Evolutionary conservation across 2,329 filamentous ascomycete species (phyloP).

Genomic region (Davidsoniella australis): DNA sequence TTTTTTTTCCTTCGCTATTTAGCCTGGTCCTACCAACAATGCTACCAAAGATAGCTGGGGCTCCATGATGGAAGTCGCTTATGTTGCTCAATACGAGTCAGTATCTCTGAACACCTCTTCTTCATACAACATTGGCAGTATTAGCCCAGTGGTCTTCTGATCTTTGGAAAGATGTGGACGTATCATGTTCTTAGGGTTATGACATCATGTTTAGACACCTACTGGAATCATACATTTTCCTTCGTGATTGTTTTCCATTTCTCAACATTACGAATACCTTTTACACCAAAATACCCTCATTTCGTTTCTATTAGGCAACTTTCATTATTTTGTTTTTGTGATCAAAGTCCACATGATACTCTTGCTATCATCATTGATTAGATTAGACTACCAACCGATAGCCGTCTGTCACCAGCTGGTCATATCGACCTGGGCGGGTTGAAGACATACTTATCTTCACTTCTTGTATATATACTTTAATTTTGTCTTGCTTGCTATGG

Average conservation of each 20-base stretch:
- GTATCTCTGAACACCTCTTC: too few species aligned
- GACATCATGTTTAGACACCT: too few species aligned
- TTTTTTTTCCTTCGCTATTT: neutral
- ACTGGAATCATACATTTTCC: neutral
- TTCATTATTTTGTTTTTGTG: neutral
- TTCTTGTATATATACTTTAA: neutral
- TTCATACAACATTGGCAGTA: too few species aligned
- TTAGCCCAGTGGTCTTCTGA: too few species aligned
- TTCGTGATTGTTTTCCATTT: neutral
- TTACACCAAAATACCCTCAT: slow-evolving; percentile 6
- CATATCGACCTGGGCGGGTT: too few species aligned
- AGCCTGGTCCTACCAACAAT: slow-evolving; percentile 32
- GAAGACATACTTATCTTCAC: too few species aligned
- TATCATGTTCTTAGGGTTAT: too few species aligned
- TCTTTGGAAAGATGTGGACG: too few species aligned
- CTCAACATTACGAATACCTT: neutral
- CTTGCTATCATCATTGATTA: too few species aligned
- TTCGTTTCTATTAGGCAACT: neutral
- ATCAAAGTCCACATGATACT: too few species aligned
- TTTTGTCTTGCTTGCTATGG: neutral
- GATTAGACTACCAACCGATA: too few species aligned
- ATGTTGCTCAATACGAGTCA: slow-evolving; percentile 15
- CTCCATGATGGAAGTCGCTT: slow-evolving; percentile 16
- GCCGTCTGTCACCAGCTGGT: too few species aligned
- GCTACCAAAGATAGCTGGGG: slow-evolving; percentile 26